These are phyloP conservation scores for Solanum chilense DNA, from an alignment of 257 asterid genomes.

Conservation along the genomic window DNA sequence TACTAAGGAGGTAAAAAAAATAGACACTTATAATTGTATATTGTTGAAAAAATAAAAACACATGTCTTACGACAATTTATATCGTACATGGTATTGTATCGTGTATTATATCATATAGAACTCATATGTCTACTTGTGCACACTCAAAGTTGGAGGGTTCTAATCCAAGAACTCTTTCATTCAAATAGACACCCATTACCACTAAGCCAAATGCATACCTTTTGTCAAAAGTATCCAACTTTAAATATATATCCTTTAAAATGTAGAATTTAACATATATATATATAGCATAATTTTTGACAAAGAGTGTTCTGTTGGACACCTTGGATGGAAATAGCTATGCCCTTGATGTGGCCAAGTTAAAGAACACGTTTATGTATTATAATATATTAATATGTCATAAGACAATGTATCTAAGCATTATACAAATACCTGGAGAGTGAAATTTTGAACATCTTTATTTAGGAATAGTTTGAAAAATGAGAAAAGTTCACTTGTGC, in stretches of 20 bases:
- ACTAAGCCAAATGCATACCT: neutral
- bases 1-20: no score
- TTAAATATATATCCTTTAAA: no score
- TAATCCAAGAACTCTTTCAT: neutral
- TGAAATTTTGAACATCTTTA: neutral
- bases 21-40: no score
- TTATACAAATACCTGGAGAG: neutral
- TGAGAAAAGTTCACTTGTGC: neutral
- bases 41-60: neutral
- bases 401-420: neutral
- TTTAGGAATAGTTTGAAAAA: neutral
- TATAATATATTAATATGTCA: neutral
- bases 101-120: no score
- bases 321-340: neutral
- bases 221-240: no score
- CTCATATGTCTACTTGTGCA: neutral
- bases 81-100: neutral
- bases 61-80: neutral
- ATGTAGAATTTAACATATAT: no score
- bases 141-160: neutral
- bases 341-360: neutral
- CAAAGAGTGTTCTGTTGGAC: neutral
- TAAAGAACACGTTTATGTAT: no score
- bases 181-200: neutral
- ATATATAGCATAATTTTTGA: no score